These are phyloP conservation scores for Neoascochyta sp. DNA, from an alignment of 2,329 filamentous ascomycete genomes.

Conservation along the genomic window DNA sequence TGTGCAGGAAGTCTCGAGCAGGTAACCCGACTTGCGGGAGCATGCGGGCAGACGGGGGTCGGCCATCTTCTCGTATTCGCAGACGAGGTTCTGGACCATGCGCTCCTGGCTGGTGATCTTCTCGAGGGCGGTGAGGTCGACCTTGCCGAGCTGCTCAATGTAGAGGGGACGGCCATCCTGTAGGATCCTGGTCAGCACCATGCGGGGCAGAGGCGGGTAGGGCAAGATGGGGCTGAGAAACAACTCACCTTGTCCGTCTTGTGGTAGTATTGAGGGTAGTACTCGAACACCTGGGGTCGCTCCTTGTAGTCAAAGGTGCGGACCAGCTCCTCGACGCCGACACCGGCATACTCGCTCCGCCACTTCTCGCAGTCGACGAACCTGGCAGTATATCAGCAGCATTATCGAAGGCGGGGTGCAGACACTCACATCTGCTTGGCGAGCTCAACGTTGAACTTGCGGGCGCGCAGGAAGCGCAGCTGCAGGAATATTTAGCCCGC, in stretches of 20 bases:
- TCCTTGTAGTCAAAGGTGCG: constrained; percentile 82
- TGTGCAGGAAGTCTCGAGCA: constrained; percentile 96
- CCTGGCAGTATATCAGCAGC: constrained; percentile 53
- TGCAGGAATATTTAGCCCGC: constrained; percentile 39
- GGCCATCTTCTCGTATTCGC: constrained; percentile 94
- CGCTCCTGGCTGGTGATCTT: constrained; percentile 89
- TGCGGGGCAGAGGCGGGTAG: background rate
- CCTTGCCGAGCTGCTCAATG: constrained; percentile 92
- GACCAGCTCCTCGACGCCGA: constrained; percentile 70
- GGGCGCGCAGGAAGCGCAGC: constrained; percentile 86
- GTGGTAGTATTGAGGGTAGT: constrained; percentile 99
- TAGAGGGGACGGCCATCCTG: constrained; percentile 96
- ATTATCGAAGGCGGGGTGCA: too few species aligned
- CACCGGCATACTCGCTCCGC: constrained; percentile 72
- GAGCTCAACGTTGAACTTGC: constrained; percentile 86
- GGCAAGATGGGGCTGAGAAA: background rate
- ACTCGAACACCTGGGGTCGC: constrained; percentile 78
- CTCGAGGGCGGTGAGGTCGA: constrained; percentile 84
- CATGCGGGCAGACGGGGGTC: constrained; percentile 92
- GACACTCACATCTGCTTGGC: constrained; percentile 81
- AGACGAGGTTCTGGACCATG: constrained; percentile 94
- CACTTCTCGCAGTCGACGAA: constrained; percentile 88
- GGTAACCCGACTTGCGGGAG: constrained; percentile 82
- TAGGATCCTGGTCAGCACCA: constrained; percentile 6
- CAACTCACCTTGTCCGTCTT: constrained; percentile 73